Evolutionary conservation across 73 alveolate genomes (phyloP), one percentile per base, ranked within the genome.

Genomic region (Breviolum minutum): DNA sequence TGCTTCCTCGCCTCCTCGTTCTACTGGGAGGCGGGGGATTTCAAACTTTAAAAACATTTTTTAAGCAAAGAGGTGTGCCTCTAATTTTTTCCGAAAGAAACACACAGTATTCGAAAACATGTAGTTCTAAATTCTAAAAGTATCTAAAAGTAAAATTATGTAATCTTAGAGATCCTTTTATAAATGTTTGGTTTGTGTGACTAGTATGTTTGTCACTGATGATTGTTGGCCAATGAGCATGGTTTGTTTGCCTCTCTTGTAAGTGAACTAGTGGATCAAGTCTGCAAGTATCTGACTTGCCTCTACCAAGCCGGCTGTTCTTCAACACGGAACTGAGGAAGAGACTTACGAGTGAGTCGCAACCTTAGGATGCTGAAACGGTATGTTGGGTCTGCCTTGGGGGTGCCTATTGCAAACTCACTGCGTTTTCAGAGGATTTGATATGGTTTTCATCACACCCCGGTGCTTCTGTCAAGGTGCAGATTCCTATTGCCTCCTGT

Each of bases 11-110:
- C 30, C 89, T 91, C 32, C 68, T 91, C 17, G 8, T 63, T 19
- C 97, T 91, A 14, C 24, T 91, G 97, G 97, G 76, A 26, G 97
- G 96, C 85, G 27, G 86, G n/a, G 24, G 86, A 27, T 73, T 73
- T n/a, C n/a, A n/a, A n/a, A n/a, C n/a, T n/a, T 17, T 11, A 17
- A 73, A 26, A 48, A 13, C 83, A 20, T 73, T 17, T 73, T 17
- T 10, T 48, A 24, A 77, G 54, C 54, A 40, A 40, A 40, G 54
- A 40, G 54, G 54, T 40, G 54, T 40, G 3, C 54, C 54, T 40
- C 54, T 40, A 40, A 0, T 40, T 40, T 40, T 40, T 40, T 40
- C 54, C 54, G 54, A 40, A 40, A 40, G 54, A 40, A 40, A 40
- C 54, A 40, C 0, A 40, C 54, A 40, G 5, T 3, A 40, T 2